Conservation (phyloP, 768 basidiomycete genomes). For the Tubosaeta brunneosetosa region DNA sequence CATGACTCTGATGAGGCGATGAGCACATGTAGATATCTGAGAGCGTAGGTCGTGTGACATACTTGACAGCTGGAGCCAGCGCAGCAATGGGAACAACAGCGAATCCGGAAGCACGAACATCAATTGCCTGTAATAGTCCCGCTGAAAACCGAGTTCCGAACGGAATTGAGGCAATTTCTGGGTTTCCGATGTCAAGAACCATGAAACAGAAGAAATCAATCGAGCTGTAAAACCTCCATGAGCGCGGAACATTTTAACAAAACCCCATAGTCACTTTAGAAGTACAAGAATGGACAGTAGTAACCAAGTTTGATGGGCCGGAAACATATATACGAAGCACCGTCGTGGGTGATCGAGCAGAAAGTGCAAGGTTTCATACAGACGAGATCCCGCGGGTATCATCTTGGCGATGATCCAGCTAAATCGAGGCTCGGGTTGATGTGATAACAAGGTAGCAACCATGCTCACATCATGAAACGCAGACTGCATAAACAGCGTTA, state of each 20-base stretch:
- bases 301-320: conserved; percentile 93
- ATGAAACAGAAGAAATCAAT: conserved; percentile 91
- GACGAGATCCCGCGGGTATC: conserved; percentile 52
- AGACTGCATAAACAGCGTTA: conserved; percentile 41
- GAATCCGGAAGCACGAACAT: conserved; percentile 88
- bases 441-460: background rate
- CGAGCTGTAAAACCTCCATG: conserved; percentile 36
- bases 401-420: conserved; percentile 75
- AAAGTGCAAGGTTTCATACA: conserved; percentile 81
- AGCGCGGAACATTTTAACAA: background rate
- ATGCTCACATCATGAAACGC: conserved; percentile 75
- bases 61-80: conserved; percentile 91
- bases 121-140: conserved; percentile 73
- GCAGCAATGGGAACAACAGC: conserved; percentile 62
- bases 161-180: conserved; percentile 63
- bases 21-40: background rate
- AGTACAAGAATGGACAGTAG: conserved; percentile 62
- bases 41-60: conserved; percentile 24
- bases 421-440: conserved; percentile 6
- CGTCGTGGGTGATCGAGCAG: conserved; percentile 92
- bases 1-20: conserved; percentile 51
- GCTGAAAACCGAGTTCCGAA: conserved; percentile 63
- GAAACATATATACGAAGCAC: conserved; percentile 88
- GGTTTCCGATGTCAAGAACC: conserved; percentile 80
- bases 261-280: conserved; percentile 49